phyloP scores from a whole-genome alignment of 805 yeast genomes.

The Grigorovia transvaalensis region DNA sequence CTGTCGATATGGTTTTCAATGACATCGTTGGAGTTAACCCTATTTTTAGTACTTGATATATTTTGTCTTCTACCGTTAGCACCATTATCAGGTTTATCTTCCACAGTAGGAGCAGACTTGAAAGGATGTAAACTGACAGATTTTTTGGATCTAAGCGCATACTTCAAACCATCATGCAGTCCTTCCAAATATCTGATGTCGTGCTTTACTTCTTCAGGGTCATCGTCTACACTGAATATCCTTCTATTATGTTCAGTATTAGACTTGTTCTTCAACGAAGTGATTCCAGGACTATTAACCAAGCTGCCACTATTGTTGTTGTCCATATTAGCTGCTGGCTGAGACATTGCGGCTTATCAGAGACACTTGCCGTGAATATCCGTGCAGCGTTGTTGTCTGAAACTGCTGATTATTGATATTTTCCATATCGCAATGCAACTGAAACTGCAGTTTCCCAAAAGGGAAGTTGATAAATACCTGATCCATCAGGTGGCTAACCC shows the following conservation, averaged over 20 bases:
- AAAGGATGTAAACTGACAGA: conserved; percentile 1
- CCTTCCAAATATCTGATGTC: conserved; percentile 63
- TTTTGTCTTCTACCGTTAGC: too few species aligned
- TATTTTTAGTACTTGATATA: background rate
- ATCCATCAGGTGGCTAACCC: background rate
- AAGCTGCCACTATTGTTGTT: background rate
- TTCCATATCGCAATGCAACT: background rate
- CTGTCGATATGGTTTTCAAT: background rate
- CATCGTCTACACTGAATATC: conserved; percentile 74
- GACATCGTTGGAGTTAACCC: background rate
- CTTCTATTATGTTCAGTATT: conserved; percentile 8
- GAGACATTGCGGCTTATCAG: background rate
- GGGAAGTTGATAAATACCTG: background rate
- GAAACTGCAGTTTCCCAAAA: background rate
- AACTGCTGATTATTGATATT: background rate
- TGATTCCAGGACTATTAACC: background rate
- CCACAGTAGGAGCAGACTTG: conserved; percentile 2
- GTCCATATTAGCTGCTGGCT: background rate
- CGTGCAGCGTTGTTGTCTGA: background rate
- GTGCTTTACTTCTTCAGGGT: conserved; percentile 57
- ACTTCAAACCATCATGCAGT: conserved; percentile 56
- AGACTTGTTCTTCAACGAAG: background rate
- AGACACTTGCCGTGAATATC: background rate
- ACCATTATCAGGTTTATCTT: background rate
- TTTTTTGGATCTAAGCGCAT: conserved; percentile 27